Evolutionary conservation across 768 basidiomycete species (phyloP), one percentile per base, ranked within the genome.

Genomic region (Mycena latifolia): DNA sequence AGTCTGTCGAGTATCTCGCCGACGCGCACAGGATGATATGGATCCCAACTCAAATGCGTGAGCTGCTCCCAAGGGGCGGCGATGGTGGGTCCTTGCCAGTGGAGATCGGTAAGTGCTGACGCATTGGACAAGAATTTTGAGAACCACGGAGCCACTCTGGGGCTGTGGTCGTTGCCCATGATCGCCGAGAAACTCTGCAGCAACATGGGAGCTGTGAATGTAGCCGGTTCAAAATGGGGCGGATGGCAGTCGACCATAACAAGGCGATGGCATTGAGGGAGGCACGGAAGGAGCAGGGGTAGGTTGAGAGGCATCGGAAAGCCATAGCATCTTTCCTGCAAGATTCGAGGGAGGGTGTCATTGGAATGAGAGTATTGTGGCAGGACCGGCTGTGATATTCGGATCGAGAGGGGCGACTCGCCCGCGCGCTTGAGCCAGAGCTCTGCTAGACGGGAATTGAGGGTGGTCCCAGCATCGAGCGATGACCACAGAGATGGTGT

Each of bases 21-120:
- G 28, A 55, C 39, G 11, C 27, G 25, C 2, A 3, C 14, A 10
- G 27, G 10, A 5, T 28, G 25, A 25, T 14, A 15, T 7, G 37
- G 53, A n/a, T n/a, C 17, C 41, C 25, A 45, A 41, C 55, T 56
- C 3, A 43, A 28, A 25, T 55, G 54, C 17, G 25, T 55, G 15
- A 55, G 39, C 24, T 28, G 39, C 2, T 3, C 15, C 54, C 54
- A 55, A 14, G 37, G 37, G 2, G 54, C 54, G 8, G 24, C 2
- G 9, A 43, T 12, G 2, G 15, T n/a, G 2, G 54, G 54, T 9
- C 54, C 54, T 8, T 18, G 14, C 54, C 54, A 55, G 10, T 55
- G 37, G 20, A 55, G 37, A 2, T 17, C 5, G 14, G 35, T 41
- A 1, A 55, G 39, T 9, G 0, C 15, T 3, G 54, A 37, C 2